Base-by-base conservation (phyloP, 306 rosid genomes). In the Cucumis hystrix region DNA sequence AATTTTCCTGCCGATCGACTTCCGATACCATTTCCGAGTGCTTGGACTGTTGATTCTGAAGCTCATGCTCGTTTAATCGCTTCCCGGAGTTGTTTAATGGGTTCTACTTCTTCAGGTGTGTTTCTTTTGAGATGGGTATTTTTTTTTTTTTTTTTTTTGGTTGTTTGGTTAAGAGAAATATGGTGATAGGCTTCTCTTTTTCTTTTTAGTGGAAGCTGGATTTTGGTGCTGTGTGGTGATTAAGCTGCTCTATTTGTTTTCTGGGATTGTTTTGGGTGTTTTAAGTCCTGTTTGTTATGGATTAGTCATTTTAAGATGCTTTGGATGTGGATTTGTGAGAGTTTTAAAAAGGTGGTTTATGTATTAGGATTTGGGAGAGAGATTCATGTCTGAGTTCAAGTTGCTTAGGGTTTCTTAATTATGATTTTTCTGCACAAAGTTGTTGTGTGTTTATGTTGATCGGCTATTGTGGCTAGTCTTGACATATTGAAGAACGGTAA, bases 371-470 rank as follows among this genome's bases (percentile, higher is more conserved):
- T 73, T 33, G 21, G 61, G 76, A 72, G 76, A 51, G 43, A 72
- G 75, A 45, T 45, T 69, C 35, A n/a, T 67, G 54, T 68, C 20
- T 7, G 54, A 17, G 43, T 73, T 73, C 41, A 10, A 30, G 14
- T 73, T 54, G 28, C 37, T 17, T 73, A 73, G 77, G 77, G 77
- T 73, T 73, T 73, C 63, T 54, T 9, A 73, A 54, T 73, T 73
- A 14, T 51, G 47, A 35, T 54, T 73, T 73, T 52, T 11, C 63
- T 52, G 63, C 10, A 6, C 11, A 54, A 0, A 30, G 5, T 17
- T 28, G 15, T 10, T 28, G 15, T 18, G 25, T 73, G 23, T 6
- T 73, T 28, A 25, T 49, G 23, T 71, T 13, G 76, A 71, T 71
- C 76, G 59, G 60, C 23, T 15, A 25, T 28, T 28, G 6, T 41